phyloP scores from a whole-genome alignment of 768 basidiomycete genomes.

The Gautieria morchelliformis region DNA sequence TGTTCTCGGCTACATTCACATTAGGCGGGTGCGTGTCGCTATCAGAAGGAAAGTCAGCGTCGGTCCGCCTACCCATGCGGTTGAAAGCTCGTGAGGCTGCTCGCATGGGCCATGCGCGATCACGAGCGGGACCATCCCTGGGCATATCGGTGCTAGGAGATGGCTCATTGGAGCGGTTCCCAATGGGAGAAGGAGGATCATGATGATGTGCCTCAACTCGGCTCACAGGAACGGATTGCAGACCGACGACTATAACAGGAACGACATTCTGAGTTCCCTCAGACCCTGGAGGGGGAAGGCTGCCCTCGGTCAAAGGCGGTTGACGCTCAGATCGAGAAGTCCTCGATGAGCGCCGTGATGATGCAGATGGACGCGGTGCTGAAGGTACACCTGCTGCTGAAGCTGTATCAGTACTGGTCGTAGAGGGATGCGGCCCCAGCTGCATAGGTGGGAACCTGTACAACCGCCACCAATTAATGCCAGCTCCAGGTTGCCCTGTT shows the following conservation, averaged over 20 bases:
- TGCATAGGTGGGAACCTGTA: slow-evolving; percentile 71
- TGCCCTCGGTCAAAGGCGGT: slow-evolving; percentile 1
- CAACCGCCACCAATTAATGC: slow-evolving; percentile 74
- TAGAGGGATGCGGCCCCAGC: slow-evolving; percentile 22
- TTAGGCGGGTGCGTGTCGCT: not conserved
- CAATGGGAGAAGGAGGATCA: not conserved
- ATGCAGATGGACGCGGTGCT: slow-evolving; percentile 13
- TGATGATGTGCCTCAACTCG: slow-evolving; percentile 3
- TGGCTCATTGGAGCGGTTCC: not conserved
- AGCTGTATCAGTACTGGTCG: slow-evolving; percentile 7
- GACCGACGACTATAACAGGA: slow-evolving; percentile 75
- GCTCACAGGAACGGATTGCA: slow-evolving; percentile 61
- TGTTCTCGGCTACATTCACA: not conserved
- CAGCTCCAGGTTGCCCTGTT: slow-evolving; percentile 19
- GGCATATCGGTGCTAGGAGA: not conserved
- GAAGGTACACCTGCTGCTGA: slow-evolving; percentile 10
- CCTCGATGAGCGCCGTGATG: not conserved
- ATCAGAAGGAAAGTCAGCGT: not conserved
- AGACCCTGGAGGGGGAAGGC: slow-evolving; percentile 8
- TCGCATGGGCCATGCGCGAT: slow-evolving; percentile 3
- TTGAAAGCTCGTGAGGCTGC: slow-evolving; percentile 7
- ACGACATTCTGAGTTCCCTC: slow-evolving; percentile 38
- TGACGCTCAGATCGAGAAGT: not conserved
- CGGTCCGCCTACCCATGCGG: not conserved
- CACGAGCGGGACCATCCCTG: not conserved